Percentiles rank a stretch among this genome's conserved stretches.
These are phyloP conservation scores for Pichia sp. DNA, from an alignment of 1,139 yeast genomes.

Conservation along the genomic window DNA sequence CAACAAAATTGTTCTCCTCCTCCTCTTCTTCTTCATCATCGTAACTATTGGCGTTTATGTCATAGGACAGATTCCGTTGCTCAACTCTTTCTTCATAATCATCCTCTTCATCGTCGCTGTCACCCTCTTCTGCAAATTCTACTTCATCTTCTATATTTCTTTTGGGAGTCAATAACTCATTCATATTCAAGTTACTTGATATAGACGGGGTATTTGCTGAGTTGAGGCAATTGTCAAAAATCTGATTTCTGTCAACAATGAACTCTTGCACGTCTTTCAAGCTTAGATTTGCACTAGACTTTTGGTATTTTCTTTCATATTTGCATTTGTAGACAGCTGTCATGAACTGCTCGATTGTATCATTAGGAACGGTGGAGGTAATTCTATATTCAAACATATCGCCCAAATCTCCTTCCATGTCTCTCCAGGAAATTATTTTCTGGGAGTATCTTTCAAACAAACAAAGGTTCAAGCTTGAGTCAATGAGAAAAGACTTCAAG, in stretches of 20 bases:
- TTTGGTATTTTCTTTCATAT: slow-evolving; percentile 69
- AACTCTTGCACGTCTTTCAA: slow-evolving; percentile 55
- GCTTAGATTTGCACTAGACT: slow-evolving; percentile 45
- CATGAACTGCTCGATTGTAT: slow-evolving; percentile 63
- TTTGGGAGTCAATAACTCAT: slow-evolving; percentile 4
- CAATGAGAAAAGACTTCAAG: slow-evolving; percentile 67
- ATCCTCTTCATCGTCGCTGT: slow-evolving; percentile 14
- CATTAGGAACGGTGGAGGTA: slow-evolving; percentile 53
- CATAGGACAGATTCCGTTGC: slow-evolving; percentile 8
- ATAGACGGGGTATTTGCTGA: slow-evolving; percentile 8
- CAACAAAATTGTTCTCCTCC: slow-evolving; percentile 28
- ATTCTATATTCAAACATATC: slow-evolving; percentile 80
- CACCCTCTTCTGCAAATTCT: slow-evolving; percentile 17
- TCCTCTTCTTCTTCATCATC: slow-evolving; percentile 24
- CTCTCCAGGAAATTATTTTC: slow-evolving; percentile 71
- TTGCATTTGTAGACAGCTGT: slow-evolving; percentile 60
- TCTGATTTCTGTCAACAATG: slow-evolving; percentile 34
- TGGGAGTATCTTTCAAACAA: slow-evolving; percentile 39
- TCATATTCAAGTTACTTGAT: slow-evolving; percentile 9
- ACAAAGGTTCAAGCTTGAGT: slow-evolving; percentile 53
- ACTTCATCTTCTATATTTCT: slow-evolving; percentile 9
- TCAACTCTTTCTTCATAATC: slow-evolving; percentile 2
- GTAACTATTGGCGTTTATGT: slow-evolving; percentile 16
- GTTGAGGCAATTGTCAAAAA: slow-evolving; percentile 19
- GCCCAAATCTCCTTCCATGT: slow-evolving; percentile 79